Evolutionary conservation across 2,329 filamentous ascomycete species (phyloP).

Genomic region (Fusarium drepaniforme): DNA sequence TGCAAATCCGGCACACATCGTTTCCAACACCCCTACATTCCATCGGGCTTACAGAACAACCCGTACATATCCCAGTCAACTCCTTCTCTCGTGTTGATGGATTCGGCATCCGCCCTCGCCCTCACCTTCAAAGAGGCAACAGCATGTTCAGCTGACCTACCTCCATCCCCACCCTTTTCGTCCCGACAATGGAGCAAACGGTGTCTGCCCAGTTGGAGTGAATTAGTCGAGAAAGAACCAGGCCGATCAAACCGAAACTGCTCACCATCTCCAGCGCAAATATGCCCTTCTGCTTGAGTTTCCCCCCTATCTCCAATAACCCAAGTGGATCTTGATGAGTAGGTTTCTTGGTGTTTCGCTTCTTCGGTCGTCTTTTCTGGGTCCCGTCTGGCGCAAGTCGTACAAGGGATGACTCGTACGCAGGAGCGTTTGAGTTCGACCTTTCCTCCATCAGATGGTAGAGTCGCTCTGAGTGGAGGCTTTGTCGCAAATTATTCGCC

Average conservation of each 20-base stretch:
- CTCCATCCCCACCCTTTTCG: conserved; percentile 33
- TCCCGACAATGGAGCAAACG: conserved; percentile 32
- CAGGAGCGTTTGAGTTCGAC: conserved; percentile 11
- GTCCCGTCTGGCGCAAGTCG: conserved; percentile 12
- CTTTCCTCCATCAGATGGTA: conserved; percentile 38
- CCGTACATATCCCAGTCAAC: background rate
- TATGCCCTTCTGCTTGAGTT: conserved; percentile 74
- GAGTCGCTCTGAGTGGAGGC: conserved; percentile 50
- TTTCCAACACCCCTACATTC: background rate
- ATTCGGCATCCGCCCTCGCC: background rate
- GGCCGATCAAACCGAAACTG: conserved; percentile 79
- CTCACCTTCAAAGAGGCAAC: conserved; percentile 30
- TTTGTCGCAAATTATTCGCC: conserved; percentile 52
- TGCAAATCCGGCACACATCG: conserved; percentile 12
- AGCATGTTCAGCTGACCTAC: conserved; percentile 37
- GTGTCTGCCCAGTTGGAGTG: conserved; percentile 42
- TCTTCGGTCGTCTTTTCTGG: conserved; percentile 5
- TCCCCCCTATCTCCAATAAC: conserved; percentile 76
- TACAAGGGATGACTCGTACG: conserved; percentile 37
- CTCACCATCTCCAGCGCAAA: conserved; percentile 80
- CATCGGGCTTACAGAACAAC: background rate
- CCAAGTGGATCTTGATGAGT: conserved; percentile 81
- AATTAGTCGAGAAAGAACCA: conserved; percentile 73
- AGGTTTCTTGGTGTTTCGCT: conserved; percentile 18
- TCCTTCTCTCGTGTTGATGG: background rate